phyloP scores from a whole-genome alignment of 257 asterid species.

The Rehmannia glutinosa region DNA sequence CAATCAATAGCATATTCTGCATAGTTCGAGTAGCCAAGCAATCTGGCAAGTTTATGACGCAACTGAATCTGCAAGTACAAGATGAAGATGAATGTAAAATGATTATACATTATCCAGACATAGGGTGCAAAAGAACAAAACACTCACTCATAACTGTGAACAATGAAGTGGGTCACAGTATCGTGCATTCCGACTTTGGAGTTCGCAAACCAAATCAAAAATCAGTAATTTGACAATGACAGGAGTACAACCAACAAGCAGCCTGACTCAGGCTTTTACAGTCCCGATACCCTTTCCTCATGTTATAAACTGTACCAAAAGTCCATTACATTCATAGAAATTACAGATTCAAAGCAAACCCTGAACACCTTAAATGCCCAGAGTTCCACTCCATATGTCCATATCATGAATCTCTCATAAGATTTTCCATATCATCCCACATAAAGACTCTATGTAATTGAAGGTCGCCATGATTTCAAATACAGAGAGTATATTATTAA shows the following conservation, averaged over 20 bases:
- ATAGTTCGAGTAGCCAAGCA: constrained; percentile 82
- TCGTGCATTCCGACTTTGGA: too few relatives aligned
- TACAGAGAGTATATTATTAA: not conserved
- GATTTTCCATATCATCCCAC: not conserved
- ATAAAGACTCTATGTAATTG: not conserved
- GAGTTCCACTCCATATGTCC: not conserved
- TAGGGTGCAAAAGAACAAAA: not conserved
- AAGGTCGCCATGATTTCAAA: constrained; percentile 1
- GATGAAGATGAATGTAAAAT: constrained; percentile 12
- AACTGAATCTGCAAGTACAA: constrained; percentile 59
- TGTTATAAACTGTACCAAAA: not conserved
- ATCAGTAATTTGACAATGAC: too few relatives aligned
- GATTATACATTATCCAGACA: not conserved
- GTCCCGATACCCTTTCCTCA: not conserved
- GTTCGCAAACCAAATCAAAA: too few relatives aligned
- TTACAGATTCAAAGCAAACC: not conserved
- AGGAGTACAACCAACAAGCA: not conserved
- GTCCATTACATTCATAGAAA: not conserved
- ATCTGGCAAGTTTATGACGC: constrained; percentile 85
- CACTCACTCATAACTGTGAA: not conserved
- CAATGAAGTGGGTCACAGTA: not conserved
- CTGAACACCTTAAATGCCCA: not conserved
- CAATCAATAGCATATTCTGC: constrained; percentile 67
- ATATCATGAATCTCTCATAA: not conserved
- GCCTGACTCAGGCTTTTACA: not conserved